A percentile compares a stretch with the other conserved stretches of the same genome.
phyloP scores from a whole-genome alignment of 2,329 filamentous ascomycete genomes.

The Colletotrichum tofieldiae region DNA sequence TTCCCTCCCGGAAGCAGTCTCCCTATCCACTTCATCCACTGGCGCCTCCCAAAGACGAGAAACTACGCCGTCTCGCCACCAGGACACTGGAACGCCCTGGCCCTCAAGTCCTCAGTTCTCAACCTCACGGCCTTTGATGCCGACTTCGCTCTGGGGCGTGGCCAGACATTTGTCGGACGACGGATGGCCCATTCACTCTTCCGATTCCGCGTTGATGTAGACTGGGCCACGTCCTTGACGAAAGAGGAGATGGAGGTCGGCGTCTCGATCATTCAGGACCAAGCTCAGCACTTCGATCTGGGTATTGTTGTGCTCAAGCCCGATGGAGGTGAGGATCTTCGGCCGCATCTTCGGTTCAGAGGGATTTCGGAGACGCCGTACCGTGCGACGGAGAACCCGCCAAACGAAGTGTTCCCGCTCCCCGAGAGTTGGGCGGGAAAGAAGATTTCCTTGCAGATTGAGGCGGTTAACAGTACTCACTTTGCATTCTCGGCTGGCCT shows the following conservation, averaged over 20 bases:
- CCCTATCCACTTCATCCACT: slow-evolving; percentile 70
- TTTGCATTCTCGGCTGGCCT: slow-evolving; percentile 37
- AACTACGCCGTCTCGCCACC: slow-evolving; percentile 63
- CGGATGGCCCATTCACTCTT: slow-evolving; percentile 71
- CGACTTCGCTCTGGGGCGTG: slow-evolving; percentile 52
- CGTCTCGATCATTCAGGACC: slow-evolving; percentile 67
- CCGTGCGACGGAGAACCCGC: slow-evolving; percentile 15
- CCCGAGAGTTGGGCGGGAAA: slow-evolving; percentile 29
- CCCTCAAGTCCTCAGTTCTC: slow-evolving; percentile 62
- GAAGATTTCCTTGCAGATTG: slow-evolving; percentile 34
- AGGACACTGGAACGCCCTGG: slow-evolving; percentile 60
- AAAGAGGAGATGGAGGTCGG: slow-evolving; percentile 64
- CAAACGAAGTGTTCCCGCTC: slow-evolving; percentile 23
- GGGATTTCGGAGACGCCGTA: slow-evolving; percentile 42
- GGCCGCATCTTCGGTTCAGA: slow-evolving; percentile 42
- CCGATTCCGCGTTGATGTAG: slow-evolving; percentile 63
- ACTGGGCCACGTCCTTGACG: slow-evolving; percentile 55
- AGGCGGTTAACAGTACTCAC: slow-evolving; percentile 40
- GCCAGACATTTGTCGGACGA: slow-evolving; percentile 64
- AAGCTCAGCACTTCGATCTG: slow-evolving; percentile 68
- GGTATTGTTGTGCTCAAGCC: slow-evolving; percentile 55
- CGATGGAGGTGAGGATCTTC: not conserved
- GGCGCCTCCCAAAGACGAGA: slow-evolving; percentile 65
- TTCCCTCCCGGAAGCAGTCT: slow-evolving; percentile 62
- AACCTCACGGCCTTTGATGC: slow-evolving; percentile 70